Evolutionary conservation across 208 protist species (phyloP).

Genomic region (Entamoeba nuttalli): DNA sequence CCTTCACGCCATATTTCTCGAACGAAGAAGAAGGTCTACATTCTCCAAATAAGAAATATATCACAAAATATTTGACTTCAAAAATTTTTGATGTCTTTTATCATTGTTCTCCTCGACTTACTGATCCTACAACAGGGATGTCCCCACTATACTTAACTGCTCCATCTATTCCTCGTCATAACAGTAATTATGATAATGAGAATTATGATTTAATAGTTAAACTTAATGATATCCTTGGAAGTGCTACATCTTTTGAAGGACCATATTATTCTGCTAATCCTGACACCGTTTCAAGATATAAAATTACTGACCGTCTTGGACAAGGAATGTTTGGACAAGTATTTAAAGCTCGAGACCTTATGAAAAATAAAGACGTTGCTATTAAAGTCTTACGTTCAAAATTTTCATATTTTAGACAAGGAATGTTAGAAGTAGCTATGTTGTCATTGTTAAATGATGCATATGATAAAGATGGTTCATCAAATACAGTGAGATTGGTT

Average conservation of each 20-base stretch:
- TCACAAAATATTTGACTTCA: background rate
- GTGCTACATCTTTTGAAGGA: background rate
- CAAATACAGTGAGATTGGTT: slow-evolving; percentile 13
- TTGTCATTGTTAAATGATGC: slow-evolving; percentile 15
- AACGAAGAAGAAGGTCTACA: background rate
- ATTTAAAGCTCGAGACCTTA: slow-evolving; percentile 37
- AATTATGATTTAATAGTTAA: background rate
- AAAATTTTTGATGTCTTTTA: background rate
- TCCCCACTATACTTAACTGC: background rate
- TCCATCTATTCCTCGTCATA: background rate
- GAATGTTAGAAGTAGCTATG: slow-evolving; percentile 31
- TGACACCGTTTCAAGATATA: background rate
- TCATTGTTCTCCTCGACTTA: background rate
- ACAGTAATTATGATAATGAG: background rate
- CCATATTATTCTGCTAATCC: background rate
- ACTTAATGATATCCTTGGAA: background rate
- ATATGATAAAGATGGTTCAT: background rate
- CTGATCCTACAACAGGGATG: background rate
- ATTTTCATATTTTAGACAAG: slow-evolving; percentile 26
- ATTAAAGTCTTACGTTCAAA: slow-evolving; percentile 42
- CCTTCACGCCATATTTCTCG: too few species aligned
- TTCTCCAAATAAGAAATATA: background rate
- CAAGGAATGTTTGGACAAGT: slow-evolving; percentile 75
- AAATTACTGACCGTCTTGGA: slow-evolving; percentile 27
- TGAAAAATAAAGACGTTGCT: slow-evolving; percentile 9